Percentiles rank a stretch among this genome's conserved stretches.
phyloP scores from a whole-genome alignment of 352 stramenopile genomes.

The Globisporangium alternatum region DNA sequence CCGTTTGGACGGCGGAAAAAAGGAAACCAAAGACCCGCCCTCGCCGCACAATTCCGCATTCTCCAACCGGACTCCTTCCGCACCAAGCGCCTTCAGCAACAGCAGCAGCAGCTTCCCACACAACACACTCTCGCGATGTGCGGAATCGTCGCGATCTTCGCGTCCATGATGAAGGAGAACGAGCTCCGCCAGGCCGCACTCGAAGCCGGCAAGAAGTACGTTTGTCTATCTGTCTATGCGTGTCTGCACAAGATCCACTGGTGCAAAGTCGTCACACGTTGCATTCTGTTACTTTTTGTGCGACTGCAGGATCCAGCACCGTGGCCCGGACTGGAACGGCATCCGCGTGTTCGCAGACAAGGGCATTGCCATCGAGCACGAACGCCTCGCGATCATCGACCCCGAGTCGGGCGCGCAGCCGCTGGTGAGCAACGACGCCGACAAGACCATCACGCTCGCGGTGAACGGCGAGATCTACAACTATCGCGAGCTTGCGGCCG shows the following conservation, averaged over 20 bases:
- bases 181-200: conserved; percentile 95
- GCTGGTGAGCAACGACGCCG: conserved; percentile 83
- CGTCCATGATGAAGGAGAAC: conserved; percentile 89
- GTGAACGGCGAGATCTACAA: conserved; percentile 99
- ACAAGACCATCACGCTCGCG: conserved; percentile 89
- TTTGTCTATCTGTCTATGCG: not conserved
- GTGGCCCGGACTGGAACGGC: conserved; percentile 96
- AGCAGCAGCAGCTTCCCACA: not conserved
- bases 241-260: conserved; percentile 1
- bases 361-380: conserved; percentile 93
- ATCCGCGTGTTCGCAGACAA: conserved; percentile 77
- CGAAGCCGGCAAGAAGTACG: conserved; percentile 88
- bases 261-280: too few species aligned
- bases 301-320: conserved; percentile 87
- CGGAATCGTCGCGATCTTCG: conserved; percentile 98
- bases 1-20: conserved; percentile 7
- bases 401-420: conserved; percentile 94
- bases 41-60: conserved; percentile 10
- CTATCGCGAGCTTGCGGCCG: conserved; percentile 94
- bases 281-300: not conserved
- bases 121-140: conserved; percentile 78
- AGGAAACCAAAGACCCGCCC: not conserved
- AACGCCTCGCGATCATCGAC: conserved; percentile 98
- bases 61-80: conserved; percentile 9
- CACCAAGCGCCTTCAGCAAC: not conserved